Evolutionary conservation across 2,329 filamentous ascomycete genomes (phyloP), one percentile per base, ranked within the genome.

Genomic region (Passalora sequoiae): DNA sequence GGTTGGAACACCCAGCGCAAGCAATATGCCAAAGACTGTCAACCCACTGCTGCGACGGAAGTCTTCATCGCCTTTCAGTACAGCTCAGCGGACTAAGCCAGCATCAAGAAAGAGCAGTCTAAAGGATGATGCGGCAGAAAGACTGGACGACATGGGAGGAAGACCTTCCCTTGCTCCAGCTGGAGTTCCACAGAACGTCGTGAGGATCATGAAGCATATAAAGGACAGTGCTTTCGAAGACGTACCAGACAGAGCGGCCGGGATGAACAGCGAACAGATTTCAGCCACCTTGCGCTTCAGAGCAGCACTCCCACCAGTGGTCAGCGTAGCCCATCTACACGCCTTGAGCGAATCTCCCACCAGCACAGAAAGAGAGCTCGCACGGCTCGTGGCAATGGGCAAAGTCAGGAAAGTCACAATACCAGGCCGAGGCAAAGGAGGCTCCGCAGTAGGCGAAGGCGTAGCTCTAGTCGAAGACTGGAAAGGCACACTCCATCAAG

Each of bases 321-420:
- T 84, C 4, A 83, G 80, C 0, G 63, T 80, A 15, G 75, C 80
- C 1, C 84, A 89, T 59, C 61, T 89, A 5, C 76, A 83, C 49
- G 76, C 81, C 1, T 64, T 87, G 2, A 70, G 84, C 32, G 66
- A 65, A 7, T 80, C 77, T 2, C 77, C 83, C 1, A 85, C 83
- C 0, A 70, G 68, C 1, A 78, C 79, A 1, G 84, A 88, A 63
- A 71, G 84, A 33, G 83, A 86, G 60, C 71, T 84, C 15, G 80
- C 76, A 3, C 74, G 80, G 54, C 69, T 87, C 25, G 63, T 76
- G 13, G 67, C 71, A 9, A 69, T 68, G 8, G 82, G 83, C 0
- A 66, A 73, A 4, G 47, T 87, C 33, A 69, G 81, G 30, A 78
- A 77, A 59, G 69, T 88, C 8, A 72, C 75, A 2, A 75, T 88